phyloP scores from a whole-genome alignment of 2,329 filamentous ascomycete genomes.

The Fusarium azukiicola region DNA sequence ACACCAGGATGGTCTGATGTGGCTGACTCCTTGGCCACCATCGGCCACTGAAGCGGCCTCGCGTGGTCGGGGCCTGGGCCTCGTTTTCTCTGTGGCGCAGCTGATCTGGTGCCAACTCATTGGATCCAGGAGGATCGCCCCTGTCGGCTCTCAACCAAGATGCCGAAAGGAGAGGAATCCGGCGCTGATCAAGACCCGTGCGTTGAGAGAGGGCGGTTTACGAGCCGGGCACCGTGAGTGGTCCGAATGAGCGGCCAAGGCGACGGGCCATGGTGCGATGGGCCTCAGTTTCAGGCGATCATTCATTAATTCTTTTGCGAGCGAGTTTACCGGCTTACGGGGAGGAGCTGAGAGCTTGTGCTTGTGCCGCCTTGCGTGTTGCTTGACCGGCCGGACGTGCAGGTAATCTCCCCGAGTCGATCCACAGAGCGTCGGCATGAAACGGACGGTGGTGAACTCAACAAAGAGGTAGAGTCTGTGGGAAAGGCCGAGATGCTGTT shows the following conservation, averaged over 20 bases:
- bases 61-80: neutral
- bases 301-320: conserved; percentile 6
- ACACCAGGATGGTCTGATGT: conserved; percentile 8
- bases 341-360: too few relatives aligned
- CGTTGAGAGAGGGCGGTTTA: neutral
- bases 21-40: conserved; percentile 1
- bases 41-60: neutral
- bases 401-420: conserved; percentile 10
- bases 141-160: neutral
- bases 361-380: too few relatives aligned
- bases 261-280: conserved; percentile 8
- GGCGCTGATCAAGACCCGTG: conserved; percentile 11
- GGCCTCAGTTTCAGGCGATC: conserved; percentile 13
- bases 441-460: conserved; percentile 7
- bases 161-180: neutral
- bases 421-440: conserved; percentile 7
- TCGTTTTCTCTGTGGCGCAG: neutral
- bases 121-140: conserved; percentile 11
- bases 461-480: neutral
- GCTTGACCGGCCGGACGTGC: neutral
- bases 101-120: conserved; percentile 12
- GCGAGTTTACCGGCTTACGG: neutral
- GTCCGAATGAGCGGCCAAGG: conserved; percentile 7
- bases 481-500: too few relatives aligned
- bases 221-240: conserved; percentile 1